A percentile compares a stretch with the other conserved stretches of the same genome.
Conservation (phyloP, 208 protist species). For the Crithidia bombi region DNA sequence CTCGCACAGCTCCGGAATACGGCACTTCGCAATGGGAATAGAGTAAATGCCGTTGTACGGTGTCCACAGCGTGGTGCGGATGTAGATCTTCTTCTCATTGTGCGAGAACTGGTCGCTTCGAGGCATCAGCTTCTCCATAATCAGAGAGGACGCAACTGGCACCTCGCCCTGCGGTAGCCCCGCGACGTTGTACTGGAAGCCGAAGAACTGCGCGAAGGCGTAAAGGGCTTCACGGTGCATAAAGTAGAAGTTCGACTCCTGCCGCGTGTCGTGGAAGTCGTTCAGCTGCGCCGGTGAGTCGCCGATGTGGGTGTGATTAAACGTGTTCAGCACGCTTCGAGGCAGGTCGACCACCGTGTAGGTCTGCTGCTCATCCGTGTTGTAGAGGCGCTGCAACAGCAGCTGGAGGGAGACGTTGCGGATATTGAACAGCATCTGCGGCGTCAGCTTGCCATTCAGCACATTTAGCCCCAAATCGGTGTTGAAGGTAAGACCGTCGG, state of each 20-base stretch:
- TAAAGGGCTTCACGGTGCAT: constrained; percentile 88
- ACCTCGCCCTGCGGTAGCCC: constrained; percentile 72
- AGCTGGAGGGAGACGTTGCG: constrained; percentile 75
- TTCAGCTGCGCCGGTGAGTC: constrained; percentile 40
- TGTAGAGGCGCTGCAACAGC: constrained; percentile 78
- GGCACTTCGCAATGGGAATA: constrained; percentile 55
- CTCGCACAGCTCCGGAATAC: constrained; percentile 75
- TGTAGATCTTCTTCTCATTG: constrained; percentile 50
- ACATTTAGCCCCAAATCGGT: constrained; percentile 65
- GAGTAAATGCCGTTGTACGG: constrained; percentile 69
- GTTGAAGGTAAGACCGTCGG: constrained; percentile 86
- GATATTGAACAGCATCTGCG: constrained; percentile 59
- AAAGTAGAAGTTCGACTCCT: constrained; percentile 79
- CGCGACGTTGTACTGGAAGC: constrained; percentile 67
- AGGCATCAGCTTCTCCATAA: constrained; percentile 77
- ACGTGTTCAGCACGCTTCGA: constrained; percentile 47
- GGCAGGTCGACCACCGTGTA: constrained; percentile 86
- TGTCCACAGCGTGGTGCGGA: constrained; percentile 69
- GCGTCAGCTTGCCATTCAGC: constrained; percentile 49
- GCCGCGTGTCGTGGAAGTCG: constrained; percentile 70
- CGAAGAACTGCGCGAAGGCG: constrained; percentile 84
- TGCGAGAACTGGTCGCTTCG: constrained; percentile 38
- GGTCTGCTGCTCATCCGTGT: constrained; percentile 86
- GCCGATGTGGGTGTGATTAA: constrained; percentile 56
- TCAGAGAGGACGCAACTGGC: constrained; percentile 69